Evolutionary conservation across 2,329 filamentous ascomycete genomes (phyloP).

Genomic region (Periconia macrospinosa): DNA sequence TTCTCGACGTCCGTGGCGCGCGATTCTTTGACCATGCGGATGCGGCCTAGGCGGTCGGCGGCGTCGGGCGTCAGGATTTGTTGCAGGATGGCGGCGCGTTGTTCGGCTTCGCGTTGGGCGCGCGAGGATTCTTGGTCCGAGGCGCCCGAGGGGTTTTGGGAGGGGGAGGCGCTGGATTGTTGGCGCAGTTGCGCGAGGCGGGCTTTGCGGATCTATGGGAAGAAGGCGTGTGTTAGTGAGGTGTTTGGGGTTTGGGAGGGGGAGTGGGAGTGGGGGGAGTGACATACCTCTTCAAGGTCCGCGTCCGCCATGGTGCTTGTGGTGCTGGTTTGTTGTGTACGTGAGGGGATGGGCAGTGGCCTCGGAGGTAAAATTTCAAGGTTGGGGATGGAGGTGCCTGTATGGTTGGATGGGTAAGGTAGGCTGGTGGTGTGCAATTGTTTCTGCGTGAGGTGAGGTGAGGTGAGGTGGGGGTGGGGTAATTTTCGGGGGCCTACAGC

Average conservation of each 20-base stretch:
- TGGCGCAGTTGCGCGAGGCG: conserved; percentile 92
- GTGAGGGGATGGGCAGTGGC: too few relatives aligned
- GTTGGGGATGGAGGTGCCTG: background rate
- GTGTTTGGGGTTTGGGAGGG: background rate
- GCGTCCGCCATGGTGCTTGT: conserved; percentile 61
- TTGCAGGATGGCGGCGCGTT: conserved; percentile 74
- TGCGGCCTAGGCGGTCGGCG: conserved; percentile 88
- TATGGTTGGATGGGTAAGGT: conserved; percentile 1
- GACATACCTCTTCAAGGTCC: conserved; percentile 63
- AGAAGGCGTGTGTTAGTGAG: background rate
- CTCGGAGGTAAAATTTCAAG: too few relatives aligned
- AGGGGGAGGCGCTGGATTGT: conserved; percentile 42
- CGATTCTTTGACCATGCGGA: conserved; percentile 91
- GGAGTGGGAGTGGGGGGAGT: background rate
- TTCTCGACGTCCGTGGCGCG: conserved; percentile 91
- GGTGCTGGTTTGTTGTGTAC: background rate
- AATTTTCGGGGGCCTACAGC: background rate
- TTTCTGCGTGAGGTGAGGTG: background rate
- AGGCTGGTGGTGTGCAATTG: background rate
- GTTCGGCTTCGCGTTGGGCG: conserved; percentile 59
- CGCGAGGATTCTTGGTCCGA: conserved; percentile 6
- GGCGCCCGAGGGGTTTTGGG: conserved; percentile 4
- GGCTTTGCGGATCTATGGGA: conserved; percentile 81
- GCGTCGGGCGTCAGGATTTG: conserved; percentile 96
- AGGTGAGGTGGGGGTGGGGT: background rate